Base-by-base conservation (phyloP, 306 rosid genomes). In the Rubus parviflorus region DNA sequence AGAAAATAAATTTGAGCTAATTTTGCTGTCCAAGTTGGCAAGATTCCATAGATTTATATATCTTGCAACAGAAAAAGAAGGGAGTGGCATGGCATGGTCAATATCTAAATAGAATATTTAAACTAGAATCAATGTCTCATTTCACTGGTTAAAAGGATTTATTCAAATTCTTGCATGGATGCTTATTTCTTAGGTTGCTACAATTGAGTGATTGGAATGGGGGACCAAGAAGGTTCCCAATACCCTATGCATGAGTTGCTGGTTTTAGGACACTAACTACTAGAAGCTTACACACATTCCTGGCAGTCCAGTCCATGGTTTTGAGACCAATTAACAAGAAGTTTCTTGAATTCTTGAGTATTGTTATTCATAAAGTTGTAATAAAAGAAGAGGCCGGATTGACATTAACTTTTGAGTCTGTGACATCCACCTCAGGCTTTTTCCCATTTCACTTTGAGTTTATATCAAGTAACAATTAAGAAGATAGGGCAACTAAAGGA, bases 121-220 rank as follows among this genome's bases (percentile, higher is more conserved):
- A 65, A 48, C 43, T 54, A 76, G 84, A 54, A 71, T 76, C 46
- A 10, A 48, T 68, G 52, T 81, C 52, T 58, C 66, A 68, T 7
- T 40, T 45, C 49, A 43, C 43, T 38, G 23, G 16, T 17, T 23
- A 0, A 2, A n/a, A 12, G 61, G 65, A 79, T 61, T 43, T 73
- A 66, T 51, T 22, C 65, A 53, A 62, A 47, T 69, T 75, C 72
- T 75, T 58, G 38, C 71, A 70, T 42, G 52, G 76, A 68, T 69
- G 67, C 80, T 61, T 8, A 69, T 30, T 35, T 16, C 22, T 35
- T 6, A 35, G 5, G 51, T 71, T 25, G 42, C 70, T 38, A 25
- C 13, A n/a, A 65, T 38, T 9, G 47, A 69, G 53, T 61, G 45
- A 25, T 30, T 49, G 57, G 42, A 75, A 40, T 61, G 41, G 23